A percentile compares a stretch with the other conserved stretches of the same genome.
Conservation (phyloP, 2,329 filamentous ascomycete species). For the Aspergillus jensenii region DNA sequence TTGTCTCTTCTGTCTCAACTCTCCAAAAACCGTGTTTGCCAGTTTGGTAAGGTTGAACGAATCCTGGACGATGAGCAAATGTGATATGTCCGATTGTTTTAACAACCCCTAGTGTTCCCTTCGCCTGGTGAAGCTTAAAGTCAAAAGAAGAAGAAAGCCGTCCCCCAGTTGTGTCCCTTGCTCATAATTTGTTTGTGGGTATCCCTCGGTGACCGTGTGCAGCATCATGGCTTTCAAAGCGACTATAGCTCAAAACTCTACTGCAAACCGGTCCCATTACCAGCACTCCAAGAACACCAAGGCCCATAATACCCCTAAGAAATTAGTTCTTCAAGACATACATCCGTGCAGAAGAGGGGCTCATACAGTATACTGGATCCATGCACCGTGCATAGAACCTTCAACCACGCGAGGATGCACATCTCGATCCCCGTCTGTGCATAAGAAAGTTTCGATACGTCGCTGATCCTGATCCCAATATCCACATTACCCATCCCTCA, state of each 20-base stretch:
- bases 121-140: background rate
- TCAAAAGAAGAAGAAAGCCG: background rate
- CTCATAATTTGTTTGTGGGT: background rate
- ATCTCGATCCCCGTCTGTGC: slow-evolving; percentile 7
- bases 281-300: background rate
- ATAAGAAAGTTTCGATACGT: slow-evolving; percentile 17
- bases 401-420: slow-evolving; percentile 1
- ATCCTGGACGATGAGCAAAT: slow-evolving; percentile 4
- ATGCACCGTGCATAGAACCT: background rate
- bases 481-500: slow-evolving; percentile 3
- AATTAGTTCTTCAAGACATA: background rate
- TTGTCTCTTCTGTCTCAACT: slow-evolving; percentile 12
- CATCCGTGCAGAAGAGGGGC: background rate
- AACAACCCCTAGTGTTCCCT: background rate
- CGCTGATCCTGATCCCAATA: slow-evolving; percentile 11
- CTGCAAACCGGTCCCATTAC: background rate
- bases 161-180: background rate
- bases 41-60: background rate
- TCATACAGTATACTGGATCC: background rate
- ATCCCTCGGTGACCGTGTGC: background rate
- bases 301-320: background rate
- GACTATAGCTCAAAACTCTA: background rate
- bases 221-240: background rate
- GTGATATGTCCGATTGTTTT: slow-evolving; percentile 16
- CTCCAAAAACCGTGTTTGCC: no score